phyloP scores from a whole-genome alignment of 164 flowering plant species.

The Piper longum region DNA sequence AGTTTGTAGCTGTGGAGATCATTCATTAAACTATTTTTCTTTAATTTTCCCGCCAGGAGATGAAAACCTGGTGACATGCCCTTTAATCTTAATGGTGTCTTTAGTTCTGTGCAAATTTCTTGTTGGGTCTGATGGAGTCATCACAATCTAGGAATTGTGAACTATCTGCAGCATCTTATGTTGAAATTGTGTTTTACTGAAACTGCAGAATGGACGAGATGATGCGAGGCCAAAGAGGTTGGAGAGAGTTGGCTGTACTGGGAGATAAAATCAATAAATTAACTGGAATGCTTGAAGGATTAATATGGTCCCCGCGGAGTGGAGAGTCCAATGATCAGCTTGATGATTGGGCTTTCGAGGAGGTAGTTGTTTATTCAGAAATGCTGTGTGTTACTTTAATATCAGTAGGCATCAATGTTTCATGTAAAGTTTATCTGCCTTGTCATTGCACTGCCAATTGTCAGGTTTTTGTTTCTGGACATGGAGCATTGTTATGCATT shows the following conservation, averaged over 20 bases:
- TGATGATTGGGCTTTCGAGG: constrained; percentile 94
- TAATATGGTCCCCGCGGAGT: constrained; percentile 87
- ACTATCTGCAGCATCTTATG: not conserved
- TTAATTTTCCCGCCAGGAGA: too few relatives aligned
- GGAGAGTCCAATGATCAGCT: constrained; percentile 43
- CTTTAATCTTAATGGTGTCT: too few relatives aligned
- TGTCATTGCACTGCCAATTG: too few relatives aligned
- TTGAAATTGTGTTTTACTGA: not conserved
- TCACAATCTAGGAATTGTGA: not conserved
- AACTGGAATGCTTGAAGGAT: constrained; percentile 94
- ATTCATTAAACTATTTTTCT: not conserved
- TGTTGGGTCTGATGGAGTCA: not conserved
- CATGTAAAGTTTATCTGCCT: too few relatives aligned
- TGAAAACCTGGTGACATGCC: too few relatives aligned
- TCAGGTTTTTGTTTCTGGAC: too few relatives aligned
- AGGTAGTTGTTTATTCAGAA: constrained; percentile 28
- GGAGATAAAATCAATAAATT: constrained; percentile 94
- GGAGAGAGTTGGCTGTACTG: constrained; percentile 89
- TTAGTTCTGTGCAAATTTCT: not conserved
- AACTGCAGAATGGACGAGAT: constrained; percentile 94
- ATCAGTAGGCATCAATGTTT: not conserved
- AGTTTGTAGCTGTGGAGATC: not conserved
- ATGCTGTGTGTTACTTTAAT: too few relatives aligned
- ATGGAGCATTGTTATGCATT: too few relatives aligned
- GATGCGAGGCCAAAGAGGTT: constrained; percentile 99